Evolutionary conservation across 1,284 basidiomycete genomes (phyloP), one percentile per base, ranked within the genome.

Genomic region (Pseudozyma sp.): DNA sequence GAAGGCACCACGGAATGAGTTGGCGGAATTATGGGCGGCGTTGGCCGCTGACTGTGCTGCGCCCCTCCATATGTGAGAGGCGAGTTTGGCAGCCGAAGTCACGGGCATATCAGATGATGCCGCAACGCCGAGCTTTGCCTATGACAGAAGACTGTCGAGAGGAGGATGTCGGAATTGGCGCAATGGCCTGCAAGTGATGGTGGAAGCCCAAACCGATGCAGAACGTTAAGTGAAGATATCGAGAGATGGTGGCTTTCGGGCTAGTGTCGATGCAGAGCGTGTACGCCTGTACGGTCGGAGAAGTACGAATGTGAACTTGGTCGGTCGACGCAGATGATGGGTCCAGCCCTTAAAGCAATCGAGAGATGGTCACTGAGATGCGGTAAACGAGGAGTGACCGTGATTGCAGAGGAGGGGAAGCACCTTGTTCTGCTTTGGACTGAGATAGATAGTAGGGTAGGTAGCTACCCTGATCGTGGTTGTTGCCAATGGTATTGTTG

Each of bases 21-120:
- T 72, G 55, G 75, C 75, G 40, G 77, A 68, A 54, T 71, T 70
- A 61, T 79, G 77, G 30, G 76, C 76, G 14, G 73, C 75, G 50
- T 66, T 74, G 50, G 71, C 75, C 29, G 75, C 75, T 1, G 75
- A 74, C 61, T 77, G 75, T 31, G 73, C 73, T 30, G 73, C 68
- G 53, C 73, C 73, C 59, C 73, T 75, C 73, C 73, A 75, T 65
- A 78, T 45, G 61, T 78, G 74, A 59, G 74, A 69, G 69, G 68
- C 76, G 45, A 78, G 65, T 54, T 78, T 78, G 56, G 76, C 70
- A 42, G 76, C 74, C 61, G 74, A 72, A 31, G 30, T 68, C 63
- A 68, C 66, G 19, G 76, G 76, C 76, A 78, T 78, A 54, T 60
- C 48, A 55, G 44, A 34, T 10, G 45, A 39, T 59, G 60, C 60